Base-by-base conservation (phyloP, 2,329 filamentous ascomycete genomes). In the Penicillium concentricum region DNA sequence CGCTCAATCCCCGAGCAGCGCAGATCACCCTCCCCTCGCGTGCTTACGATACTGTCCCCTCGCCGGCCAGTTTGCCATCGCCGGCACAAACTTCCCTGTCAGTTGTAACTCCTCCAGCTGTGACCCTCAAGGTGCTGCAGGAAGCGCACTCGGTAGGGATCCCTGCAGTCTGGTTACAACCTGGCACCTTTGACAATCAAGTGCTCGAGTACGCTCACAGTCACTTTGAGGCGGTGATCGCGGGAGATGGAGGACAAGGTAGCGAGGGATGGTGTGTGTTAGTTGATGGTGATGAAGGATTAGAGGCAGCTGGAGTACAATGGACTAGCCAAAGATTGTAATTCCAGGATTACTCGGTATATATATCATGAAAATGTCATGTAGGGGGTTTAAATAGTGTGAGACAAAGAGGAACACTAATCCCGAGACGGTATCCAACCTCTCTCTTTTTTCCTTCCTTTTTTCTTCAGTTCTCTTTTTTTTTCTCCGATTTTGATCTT, bases 251-350 rank as follows among this genome's bases (percentile, higher is more conserved):
- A 28, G 86, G 87, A 26, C 69, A 75, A 28, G 89, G 89, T 8
- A 74, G 78, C 48, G 89, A 92, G 68, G 91, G 91, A 0, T 95
- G 91, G 89, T 96, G 91, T 75, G 88, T 96, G 24, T 79, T 96
- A 43, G 90, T 95, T 12, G 90, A 96, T 73, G 91, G 91, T 0
- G 89, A 92, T 37, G 81, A 77, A 41, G 74, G 72, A 46, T 65
- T 79, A 58, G 65, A 66, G 79, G 86, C 59, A 80, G 90, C 71
- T 73, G 90, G 67, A 79, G 89, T 75, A 38, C 60, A 72, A 45
- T 77, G 77, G 74, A 72, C 72, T 24, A 71, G 67, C 52, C 76
- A 79, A 64, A 74, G 72, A 64, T 62, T 78, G 63, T 79, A 18
- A 26, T 50, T 46, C 30, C 13, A 32, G 24, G 24, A 26, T 26